These are phyloP conservation scores for Paraphaeosphaeria sporulosa DNA, from an alignment of 2,329 filamentous ascomycete genomes.

Conservation along the genomic window DNA sequence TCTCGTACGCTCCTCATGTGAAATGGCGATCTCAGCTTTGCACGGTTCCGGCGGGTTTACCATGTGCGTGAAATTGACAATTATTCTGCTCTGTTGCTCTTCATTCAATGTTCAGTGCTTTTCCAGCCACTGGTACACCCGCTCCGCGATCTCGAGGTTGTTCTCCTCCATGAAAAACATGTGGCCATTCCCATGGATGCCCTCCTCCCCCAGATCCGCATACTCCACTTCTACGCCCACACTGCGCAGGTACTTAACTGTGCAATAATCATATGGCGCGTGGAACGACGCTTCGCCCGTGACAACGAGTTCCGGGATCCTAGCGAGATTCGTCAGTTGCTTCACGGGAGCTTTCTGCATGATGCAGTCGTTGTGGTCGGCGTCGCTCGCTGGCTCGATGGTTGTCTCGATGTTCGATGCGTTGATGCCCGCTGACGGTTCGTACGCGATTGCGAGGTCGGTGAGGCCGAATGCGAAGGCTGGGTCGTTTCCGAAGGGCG, in stretches of 20 bases:
- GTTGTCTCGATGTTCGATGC: constrained; percentile 30
- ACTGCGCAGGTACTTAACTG: constrained; percentile 60
- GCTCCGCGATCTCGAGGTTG: constrained; percentile 31
- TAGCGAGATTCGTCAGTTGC: constrained; percentile 57
- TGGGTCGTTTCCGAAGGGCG: constrained; percentile 56
- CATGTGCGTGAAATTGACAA: too few species aligned
- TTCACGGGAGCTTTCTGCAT: constrained; percentile 52
- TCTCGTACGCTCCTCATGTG: too few species aligned
- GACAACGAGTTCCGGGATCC: constrained; percentile 59
- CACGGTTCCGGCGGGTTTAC: too few species aligned
- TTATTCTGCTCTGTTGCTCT: too few species aligned
- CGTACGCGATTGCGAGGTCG: constrained; percentile 41
- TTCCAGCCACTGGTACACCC: constrained; percentile 21
- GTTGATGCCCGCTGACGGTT: constrained; percentile 37
- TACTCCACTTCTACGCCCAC: constrained; percentile 35
- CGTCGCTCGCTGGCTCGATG: constrained; percentile 30
- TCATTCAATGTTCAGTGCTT: not conserved
- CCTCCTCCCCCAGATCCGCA: constrained; percentile 58
- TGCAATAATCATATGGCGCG: constrained; percentile 63
- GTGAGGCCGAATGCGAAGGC: constrained; percentile 39
- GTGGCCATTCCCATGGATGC: constrained; percentile 66
- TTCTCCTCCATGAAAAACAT: constrained; percentile 47
- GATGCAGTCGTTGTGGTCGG: constrained; percentile 45
- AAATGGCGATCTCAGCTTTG: too few species aligned
- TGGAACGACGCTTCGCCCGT: constrained; percentile 65